These are phyloP conservation scores for Clausena lansium DNA, from an alignment of 345 rosid genomes.

Conservation along the genomic window DNA sequence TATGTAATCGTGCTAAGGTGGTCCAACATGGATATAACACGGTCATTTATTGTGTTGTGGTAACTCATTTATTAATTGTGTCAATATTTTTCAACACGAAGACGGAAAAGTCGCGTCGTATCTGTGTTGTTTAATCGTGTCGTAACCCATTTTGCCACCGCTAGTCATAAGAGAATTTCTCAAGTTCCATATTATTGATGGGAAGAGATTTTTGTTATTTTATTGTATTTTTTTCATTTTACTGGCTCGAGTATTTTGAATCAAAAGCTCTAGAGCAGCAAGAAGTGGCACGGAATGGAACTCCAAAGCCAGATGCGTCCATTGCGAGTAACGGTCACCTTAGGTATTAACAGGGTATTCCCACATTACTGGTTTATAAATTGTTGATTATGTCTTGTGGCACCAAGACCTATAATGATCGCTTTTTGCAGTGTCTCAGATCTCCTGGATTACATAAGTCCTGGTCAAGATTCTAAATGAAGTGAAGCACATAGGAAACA, in stretches of 20 bases:
- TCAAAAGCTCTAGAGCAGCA: constrained; percentile 70
- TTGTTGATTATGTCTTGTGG: constrained; percentile 8
- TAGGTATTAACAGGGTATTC: constrained; percentile 63
- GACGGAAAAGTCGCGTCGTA: too few species aligned
- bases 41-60: too few species aligned
- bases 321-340: constrained; percentile 80
- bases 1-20: too few species aligned
- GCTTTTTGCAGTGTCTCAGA: constrained; percentile 59
- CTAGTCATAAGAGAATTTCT: not conserved
- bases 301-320: constrained; percentile 64
- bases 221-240: constrained; percentile 3
- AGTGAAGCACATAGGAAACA: constrained; percentile 46
- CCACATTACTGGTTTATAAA: constrained; percentile 34
- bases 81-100: too few species aligned
- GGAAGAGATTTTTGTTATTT: not conserved
- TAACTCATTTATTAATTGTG: too few species aligned
- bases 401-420: constrained; percentile 25
- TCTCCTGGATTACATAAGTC: constrained; percentile 65
- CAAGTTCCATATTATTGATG: not conserved
- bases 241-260: constrained; percentile 74
- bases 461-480: constrained; percentile 56
- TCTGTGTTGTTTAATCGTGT: too few species aligned
- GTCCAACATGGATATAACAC: too few species aligned
- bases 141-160: too few species aligned
- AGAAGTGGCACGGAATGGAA: constrained; percentile 62